These are phyloP conservation scores for Tetrapisispora nanseiensis DNA, from an alignment of 805 yeast genomes.

Conservation along the genomic window DNA sequence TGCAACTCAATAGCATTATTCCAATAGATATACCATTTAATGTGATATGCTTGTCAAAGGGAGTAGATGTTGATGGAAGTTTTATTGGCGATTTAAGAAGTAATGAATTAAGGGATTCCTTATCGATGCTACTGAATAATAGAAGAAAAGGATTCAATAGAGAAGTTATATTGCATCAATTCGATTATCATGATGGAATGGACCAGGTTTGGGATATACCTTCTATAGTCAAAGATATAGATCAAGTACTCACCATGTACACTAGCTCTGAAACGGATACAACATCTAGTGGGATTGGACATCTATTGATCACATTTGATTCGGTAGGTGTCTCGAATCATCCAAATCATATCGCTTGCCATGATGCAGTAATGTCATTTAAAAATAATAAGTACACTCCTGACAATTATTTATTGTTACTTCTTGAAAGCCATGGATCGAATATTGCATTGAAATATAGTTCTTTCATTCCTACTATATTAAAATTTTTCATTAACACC, in stretches of 20 bases:
- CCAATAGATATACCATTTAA: slow-evolving; percentile 30
- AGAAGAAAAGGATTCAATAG: slow-evolving; percentile 4
- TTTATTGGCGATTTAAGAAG: slow-evolving; percentile 59
- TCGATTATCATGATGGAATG: slow-evolving; percentile 60
- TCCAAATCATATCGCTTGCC: slow-evolving; percentile 69
- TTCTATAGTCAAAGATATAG: slow-evolving; percentile 13
- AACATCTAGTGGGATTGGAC: background rate
- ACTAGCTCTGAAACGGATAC: background rate
- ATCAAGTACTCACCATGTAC: slow-evolving; percentile 1
- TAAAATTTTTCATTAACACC: background rate
- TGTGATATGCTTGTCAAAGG: slow-evolving; percentile 64
- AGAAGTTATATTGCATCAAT: slow-evolving; percentile 16
- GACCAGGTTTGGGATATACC: slow-evolving; percentile 48
- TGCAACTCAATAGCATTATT: slow-evolving; percentile 15
- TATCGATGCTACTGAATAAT: slow-evolving; percentile 11
- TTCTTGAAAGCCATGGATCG: slow-evolving; percentile 10
- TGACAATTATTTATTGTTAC: slow-evolving; percentile 2
- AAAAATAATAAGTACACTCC: background rate
- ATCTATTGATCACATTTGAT: slow-evolving; percentile 64
- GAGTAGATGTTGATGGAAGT: slow-evolving; percentile 44
- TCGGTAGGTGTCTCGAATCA: slow-evolving; percentile 73
- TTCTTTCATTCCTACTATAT: slow-evolving; percentile 13
- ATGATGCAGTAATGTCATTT: slow-evolving; percentile 36
- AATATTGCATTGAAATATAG: slow-evolving; percentile 19
- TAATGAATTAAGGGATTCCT: slow-evolving; percentile 40